Evolutionary conservation across 1,139 yeast species (phyloP), one percentile per base, ranked within the genome.

Genomic region (Insectozyma bohioensis): DNA sequence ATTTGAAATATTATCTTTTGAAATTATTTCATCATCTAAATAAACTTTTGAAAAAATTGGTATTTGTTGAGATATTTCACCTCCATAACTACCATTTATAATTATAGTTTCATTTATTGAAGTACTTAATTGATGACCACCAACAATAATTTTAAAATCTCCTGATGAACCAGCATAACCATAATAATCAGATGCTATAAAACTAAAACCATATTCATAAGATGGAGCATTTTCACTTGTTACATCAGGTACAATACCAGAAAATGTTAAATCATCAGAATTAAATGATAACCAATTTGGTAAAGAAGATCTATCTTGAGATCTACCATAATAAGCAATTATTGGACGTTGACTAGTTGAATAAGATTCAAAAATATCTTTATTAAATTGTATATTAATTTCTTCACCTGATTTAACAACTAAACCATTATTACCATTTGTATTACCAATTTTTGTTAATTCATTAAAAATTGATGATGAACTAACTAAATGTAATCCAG

Each of bases 141-240:
- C 97, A 26, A 92, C 84, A 12, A 83, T 66, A 26, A 92, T 63
- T 43, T 77, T 69, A 63, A 92, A 92, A 26, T 72, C 61, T 2
- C 85, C 80, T 45, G 72, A 78, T 3, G 80, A 81, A 18, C 88
- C 92, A 2, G 95, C 69, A 53, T 60, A 90, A 1, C 95, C 96
- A 18, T 61, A 61, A 49, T 78, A 76, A 50, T 90, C 96, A 2
- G 95, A 67, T 2, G 90, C 97, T 37, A 88, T 77, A 45, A 90
- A 71, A 33, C 78, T 69, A 42, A 94, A 78, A n/a, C 77, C 74
- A 53, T 79, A 92, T 31, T 69, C 65, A 47, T 78, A 70, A 20
- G 95, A 86, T 9, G 97, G 97, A 1, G 98, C 98, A 47, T 85
- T 80, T 9, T 75, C 70, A 2, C 96, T 85, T 45, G 85, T 82